Evolutionary conservation across 225 moss, liverwort and hornwort genomes (phyloP).

Genomic region (Marchantia polymorpha): DNA sequence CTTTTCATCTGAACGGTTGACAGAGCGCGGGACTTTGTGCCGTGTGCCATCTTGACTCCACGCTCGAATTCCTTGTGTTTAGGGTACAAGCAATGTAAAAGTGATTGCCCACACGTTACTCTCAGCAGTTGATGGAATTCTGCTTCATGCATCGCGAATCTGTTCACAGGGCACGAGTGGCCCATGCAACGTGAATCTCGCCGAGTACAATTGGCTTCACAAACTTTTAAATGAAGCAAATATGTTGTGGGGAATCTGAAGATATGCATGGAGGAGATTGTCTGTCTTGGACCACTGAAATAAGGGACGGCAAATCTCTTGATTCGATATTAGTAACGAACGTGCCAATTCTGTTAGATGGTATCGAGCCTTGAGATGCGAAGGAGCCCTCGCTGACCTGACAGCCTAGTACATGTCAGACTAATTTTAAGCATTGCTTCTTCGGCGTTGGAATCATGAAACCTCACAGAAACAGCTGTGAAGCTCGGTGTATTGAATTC

Average conservation of each 20-base stretch:
- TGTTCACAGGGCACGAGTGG: not conserved
- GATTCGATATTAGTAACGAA: not conserved
- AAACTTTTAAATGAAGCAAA: not conserved
- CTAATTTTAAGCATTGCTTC: not conserved
- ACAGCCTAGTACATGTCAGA: not conserved
- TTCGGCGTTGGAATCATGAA: not conserved
- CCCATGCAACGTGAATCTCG: not conserved
- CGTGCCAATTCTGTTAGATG: not conserved
- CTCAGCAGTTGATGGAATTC: not conserved
- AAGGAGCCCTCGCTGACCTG: not conserved
- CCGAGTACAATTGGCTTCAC: not conserved
- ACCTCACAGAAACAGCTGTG: not conserved
- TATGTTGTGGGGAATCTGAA: not conserved
- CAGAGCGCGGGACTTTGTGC: not conserved
- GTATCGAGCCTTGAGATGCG: not conserved
- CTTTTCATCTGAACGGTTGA: not conserved
- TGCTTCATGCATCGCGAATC: not conserved
- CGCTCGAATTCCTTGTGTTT: not conserved
- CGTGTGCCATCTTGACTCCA: not conserved
- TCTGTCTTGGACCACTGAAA: not conserved
- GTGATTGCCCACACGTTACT: not conserved
- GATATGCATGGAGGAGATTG: not conserved
- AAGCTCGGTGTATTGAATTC: not conserved
- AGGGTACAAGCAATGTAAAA: not conserved
- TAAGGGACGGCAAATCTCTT: not conserved